Evolutionary conservation across 2,329 filamentous ascomycete species (phyloP), one percentile per base, ranked within the genome.

Genomic region (Colletotrichum caudatum): DNA sequence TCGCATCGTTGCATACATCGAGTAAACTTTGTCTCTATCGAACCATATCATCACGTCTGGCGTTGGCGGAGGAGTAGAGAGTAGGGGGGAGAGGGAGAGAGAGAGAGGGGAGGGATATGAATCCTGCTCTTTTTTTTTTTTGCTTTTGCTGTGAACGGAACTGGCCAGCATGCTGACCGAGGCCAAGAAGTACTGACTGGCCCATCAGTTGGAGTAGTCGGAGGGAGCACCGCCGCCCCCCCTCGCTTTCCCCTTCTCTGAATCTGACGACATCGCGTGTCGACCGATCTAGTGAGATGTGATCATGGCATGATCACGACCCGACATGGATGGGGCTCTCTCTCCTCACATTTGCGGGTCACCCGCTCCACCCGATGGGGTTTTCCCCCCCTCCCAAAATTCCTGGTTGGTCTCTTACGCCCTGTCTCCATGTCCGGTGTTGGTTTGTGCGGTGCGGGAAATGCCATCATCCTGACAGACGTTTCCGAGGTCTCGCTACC

Each of bases 211-310:
- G 23, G 39, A n/a, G 16, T 11, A 29, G 16, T 12, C 39, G 26
- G 16, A 6, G n/a, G 26, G 16, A 33, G 50, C 50, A 18, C 50
- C 14, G 23, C 5, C 14, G 7, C 2, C 14, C 9, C 53, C 12
- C 8, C 29, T 4, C 29, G 26, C 35, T 29, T 20, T 20, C 1
- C 18, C 5, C 14, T 37, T 44, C n/a, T 37, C n/a, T 23, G 59
- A 41, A 56, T 69, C 59, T 59, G 65, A 59, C 44, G 39, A 57
- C 58, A 51, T 51, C 57, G 33, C 29, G 39, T 50, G 29, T 44
- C 41, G 41, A 57, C 26, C 58, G 69, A 64, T 71, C 69, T 69
- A 54, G 61, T 64, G 65, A 71, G 53, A 64, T 71, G 59, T 71
- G 59, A 71, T 60, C 37, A 69, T 61, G 18, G 26, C 53, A 71